Base-by-base conservation (phyloP, 495 filamentous ascomycete genomes). In the Cladorrhinum samala region DNA sequence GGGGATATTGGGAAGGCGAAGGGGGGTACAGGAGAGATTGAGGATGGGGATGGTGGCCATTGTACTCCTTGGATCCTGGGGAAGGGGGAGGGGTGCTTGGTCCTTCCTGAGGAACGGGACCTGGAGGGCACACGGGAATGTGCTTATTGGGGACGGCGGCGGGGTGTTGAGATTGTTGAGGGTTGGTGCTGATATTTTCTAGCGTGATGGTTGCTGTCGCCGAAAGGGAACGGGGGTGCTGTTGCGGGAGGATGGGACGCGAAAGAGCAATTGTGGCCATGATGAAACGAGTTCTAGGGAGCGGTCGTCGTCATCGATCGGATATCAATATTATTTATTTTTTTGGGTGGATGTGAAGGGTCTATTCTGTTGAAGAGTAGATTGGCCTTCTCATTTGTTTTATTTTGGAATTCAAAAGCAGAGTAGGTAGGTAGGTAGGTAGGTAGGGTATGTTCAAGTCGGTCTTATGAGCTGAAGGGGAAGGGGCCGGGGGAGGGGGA, bases 111-210 rank as follows among this genome's bases (percentile, higher is more conserved):
- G 85, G 85, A 9, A 78, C 73, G 8, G 88, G 84, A 0, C 88
- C 88, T 8, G 91, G 80, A n/a, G 90, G 85, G 62, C 89, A 92
- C 46, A 84, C 75, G 7, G 90, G 88, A 13, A 96, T 71, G 69
- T 95, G 89, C 65, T 94, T 95, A 70, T 95, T 95, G 8, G 93
- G 91, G 19, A 96, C 78, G 11, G 88, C 79, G 9, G 66, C 63
- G 9, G 75, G 73, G 40, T 67, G 63, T 40, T 50, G 68, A 46
- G 72, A 33, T 11, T 33, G 27, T 11, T 33, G 27, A 63, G 49
- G 68, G 60, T 41, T 72, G 71, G 43, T 65, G 27, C 11, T 71
- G 65, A 76, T 68, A 52, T 62, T 53, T 54, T 82, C 66, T 68
- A 82, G 66, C 59, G 74, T 66, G 61, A 79, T 66, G 68, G 73